Percentiles rank a stretch among this genome's conserved stretches.
Evolutionary conservation across 768 basidiomycete species (phyloP).

Genomic region (Rhodotorula paludigena): DNA sequence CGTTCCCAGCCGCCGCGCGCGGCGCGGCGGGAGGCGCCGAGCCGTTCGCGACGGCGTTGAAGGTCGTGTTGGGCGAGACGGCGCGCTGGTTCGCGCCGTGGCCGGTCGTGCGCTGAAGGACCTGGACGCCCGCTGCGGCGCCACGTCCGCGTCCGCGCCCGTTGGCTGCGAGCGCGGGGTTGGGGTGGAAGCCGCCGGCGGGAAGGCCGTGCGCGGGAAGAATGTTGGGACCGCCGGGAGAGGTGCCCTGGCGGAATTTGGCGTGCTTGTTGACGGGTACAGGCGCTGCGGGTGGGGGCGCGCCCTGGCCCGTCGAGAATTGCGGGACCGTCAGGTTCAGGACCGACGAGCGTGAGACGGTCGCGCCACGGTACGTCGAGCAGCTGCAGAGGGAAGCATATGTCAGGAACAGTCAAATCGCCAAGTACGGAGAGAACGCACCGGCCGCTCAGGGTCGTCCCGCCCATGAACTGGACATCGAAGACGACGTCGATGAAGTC

Average conservation of each 20-base stretch:
- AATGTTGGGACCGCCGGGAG: slow-evolving; percentile 24
- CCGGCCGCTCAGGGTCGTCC: slow-evolving; percentile 77
- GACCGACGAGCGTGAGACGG: slow-evolving; percentile 78
- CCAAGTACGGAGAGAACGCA: slow-evolving; percentile 48
- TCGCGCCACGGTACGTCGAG: slow-evolving; percentile 84
- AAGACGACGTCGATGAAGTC: slow-evolving; percentile 91
- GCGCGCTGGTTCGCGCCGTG: slow-evolving; percentile 14
- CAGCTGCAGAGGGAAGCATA: slow-evolving; percentile 55
- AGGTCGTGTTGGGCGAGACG: slow-evolving; percentile 18
- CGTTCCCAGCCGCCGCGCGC: not conserved
- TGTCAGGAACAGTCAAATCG: slow-evolving; percentile 12
- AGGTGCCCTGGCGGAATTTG: slow-evolving; percentile 21
- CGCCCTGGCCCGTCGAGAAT: slow-evolving; percentile 56
- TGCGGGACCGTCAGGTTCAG: slow-evolving; percentile 82
- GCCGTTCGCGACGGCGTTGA: slow-evolving; percentile 29
- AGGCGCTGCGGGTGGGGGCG: not conserved
- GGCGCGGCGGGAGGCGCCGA: not conserved
- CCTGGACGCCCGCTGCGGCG: not conserved
- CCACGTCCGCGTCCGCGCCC: slow-evolving; percentile 26
- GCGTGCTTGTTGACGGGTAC: slow-evolving; percentile 15
- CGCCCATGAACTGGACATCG: slow-evolving; percentile 94
- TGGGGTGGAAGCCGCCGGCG: slow-evolving; percentile 36
- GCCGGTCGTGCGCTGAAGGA: slow-evolving; percentile 5
- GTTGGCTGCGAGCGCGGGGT: not conserved
- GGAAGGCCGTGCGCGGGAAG: slow-evolving; percentile 35